phyloP scores from a whole-genome alignment of 2,329 filamentous ascomycete species.

The Fusarium sp. region DNA sequence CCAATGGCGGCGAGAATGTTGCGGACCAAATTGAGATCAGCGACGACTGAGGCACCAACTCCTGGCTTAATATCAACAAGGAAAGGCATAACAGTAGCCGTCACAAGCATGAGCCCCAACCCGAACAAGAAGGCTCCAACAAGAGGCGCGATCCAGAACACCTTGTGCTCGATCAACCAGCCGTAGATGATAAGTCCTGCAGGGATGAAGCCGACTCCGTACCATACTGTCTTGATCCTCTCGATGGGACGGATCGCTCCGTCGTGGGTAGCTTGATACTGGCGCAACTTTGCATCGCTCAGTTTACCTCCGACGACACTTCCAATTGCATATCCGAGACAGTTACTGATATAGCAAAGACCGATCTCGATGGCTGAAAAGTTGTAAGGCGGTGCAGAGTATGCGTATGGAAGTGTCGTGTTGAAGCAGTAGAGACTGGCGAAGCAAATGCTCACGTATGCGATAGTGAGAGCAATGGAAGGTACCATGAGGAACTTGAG shows the following conservation, averaged over 20 bases:
- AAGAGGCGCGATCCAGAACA: conserved; percentile 4
- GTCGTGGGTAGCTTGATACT: background rate
- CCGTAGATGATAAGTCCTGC: background rate
- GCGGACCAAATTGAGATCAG: conserved; percentile 4
- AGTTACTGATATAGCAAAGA: conserved; percentile 5
- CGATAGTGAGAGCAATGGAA: background rate
- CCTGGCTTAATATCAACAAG: background rate
- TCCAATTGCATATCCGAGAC: conserved; percentile 1
- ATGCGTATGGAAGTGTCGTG: background rate
- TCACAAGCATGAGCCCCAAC: background rate
- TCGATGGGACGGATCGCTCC: background rate
- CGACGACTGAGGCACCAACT: background rate
- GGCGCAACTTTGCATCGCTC: background rate
- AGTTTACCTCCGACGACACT: background rate
- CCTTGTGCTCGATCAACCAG: background rate
- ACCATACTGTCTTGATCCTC: conserved; percentile 6
- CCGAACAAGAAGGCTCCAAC: conserved; percentile 2
- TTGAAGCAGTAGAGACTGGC: conserved; percentile 3
- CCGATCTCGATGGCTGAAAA: conserved; percentile 6
- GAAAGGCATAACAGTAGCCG: background rate
- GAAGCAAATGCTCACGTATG: conserved; percentile 6
- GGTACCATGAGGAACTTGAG: background rate
- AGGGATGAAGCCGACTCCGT: background rate
- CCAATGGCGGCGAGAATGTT: background rate
- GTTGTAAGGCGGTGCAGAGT: background rate